Base-by-base conservation (phyloP, 108 stramenopile species). In the Nannochloropsis gaditana region DNA sequence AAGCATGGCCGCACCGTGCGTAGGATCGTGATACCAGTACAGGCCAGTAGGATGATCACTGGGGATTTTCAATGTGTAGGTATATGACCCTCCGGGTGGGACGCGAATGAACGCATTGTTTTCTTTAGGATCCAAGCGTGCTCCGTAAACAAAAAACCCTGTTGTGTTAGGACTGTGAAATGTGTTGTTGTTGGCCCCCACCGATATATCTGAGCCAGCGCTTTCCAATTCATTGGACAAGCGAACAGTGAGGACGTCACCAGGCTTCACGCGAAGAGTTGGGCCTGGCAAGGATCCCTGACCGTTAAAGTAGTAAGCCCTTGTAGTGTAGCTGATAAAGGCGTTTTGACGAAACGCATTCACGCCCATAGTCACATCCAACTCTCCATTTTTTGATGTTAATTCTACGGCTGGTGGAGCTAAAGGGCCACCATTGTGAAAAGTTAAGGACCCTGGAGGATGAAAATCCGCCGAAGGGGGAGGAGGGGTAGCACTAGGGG, bases 351-450 rank as follows among this genome's bases (percentile, higher is more conserved):
- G 3, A 73, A 73, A 73, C 19, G 59, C 59, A 73, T 73, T 73
- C n/a, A 73, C 59, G 4, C 19, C 15, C 59, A 73, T n/a, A 6
- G 59, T 73, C 59, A 73, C 59, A 4, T 73, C 59, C 59, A 73
- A 73, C 19, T 15, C 59, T 73, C 59, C 59, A 73, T 73, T 73
- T 15, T n/a, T 73, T 73, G 59, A 73, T 15, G n/a, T 73, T 15
- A 73, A n/a, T 73, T 73, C 59, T n/a, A 4, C 19, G 59, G 59
- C 59, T n/a, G 59, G 59, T n/a, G 59, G 59, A n/a, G 59, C 59
- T n/a, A 73, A n/a, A n/a, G 59, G 59, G 19, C 59, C 59, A n/a
- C 59, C 59, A 73, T 73, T 73, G 59, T 73, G 59, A 73, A 73
- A 73, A 73, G 59, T 73, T n/a, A 73, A 73, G 59, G 59, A 73